Evolutionary conservation across 164 flowering plant genomes (phyloP).

Genomic region (Taxillus chinensis): DNA sequence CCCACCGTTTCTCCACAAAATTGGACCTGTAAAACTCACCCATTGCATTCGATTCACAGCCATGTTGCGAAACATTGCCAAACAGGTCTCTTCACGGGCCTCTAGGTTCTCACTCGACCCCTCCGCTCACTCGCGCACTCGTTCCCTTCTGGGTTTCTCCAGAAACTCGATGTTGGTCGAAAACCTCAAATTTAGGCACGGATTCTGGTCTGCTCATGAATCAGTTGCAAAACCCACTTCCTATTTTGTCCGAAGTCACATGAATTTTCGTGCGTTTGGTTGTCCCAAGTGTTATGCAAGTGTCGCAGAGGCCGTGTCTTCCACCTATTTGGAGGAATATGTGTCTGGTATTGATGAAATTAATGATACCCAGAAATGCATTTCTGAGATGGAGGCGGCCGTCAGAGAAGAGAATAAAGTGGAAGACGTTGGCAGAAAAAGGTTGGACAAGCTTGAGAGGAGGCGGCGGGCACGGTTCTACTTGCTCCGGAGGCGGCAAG

Average conservation of each 20-base stretch:
- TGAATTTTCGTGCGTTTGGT: conserved; percentile 13
- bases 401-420: not conserved
- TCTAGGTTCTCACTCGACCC: conserved; percentile 6
- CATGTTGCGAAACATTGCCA: conserved; percentile 47
- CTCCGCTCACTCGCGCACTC: conserved; percentile 10
- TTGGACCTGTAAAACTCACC: too few relatives aligned
- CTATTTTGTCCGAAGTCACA: conserved; percentile 12
- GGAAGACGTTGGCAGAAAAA: conserved; percentile 6
- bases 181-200: conserved; percentile 14
- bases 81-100: conserved; percentile 19
- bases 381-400: not conserved
- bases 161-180: conserved; percentile 11
- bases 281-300: conserved; percentile 35
- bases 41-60: conserved; percentile 9
- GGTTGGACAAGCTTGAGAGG: conserved; percentile 14
- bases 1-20: too few relatives aligned
- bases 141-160: conserved; percentile 17
- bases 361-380: conserved; percentile 28
- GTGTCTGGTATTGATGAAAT: conserved; percentile 35
- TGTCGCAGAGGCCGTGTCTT: conserved; percentile 51
- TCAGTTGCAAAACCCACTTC: conserved; percentile 15
- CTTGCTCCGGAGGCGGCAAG: conserved; percentile 53
- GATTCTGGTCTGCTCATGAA: conserved; percentile 14
- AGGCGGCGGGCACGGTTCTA: conserved; percentile 28
- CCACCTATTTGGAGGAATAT: conserved; percentile 53